These are phyloP conservation scores for Saccharomyces mikatae DNA, from an alignment of 805 yeast species.

Conservation along the genomic window DNA sequence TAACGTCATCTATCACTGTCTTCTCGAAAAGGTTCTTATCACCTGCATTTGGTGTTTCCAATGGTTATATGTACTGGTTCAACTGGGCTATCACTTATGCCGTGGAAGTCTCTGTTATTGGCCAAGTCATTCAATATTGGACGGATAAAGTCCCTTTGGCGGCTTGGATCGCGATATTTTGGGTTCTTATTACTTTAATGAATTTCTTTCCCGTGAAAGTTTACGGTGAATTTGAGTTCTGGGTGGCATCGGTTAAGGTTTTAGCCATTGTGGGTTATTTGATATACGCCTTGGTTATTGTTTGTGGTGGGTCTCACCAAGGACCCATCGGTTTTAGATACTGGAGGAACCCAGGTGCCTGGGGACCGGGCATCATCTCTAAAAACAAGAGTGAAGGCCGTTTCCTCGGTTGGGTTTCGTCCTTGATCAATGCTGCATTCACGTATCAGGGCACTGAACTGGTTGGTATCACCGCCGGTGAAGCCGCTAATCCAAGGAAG, in stretches of 20 bases:
- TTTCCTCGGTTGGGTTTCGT: slow-evolving; percentile 47
- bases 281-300: slow-evolving; percentile 46
- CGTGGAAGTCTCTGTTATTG: slow-evolving; percentile 49
- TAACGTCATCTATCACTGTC: slow-evolving; percentile 52
- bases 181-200: slow-evolving; percentile 36
- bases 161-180: slow-evolving; percentile 54
- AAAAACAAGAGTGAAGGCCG: slow-evolving; percentile 36
- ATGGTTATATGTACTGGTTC: slow-evolving; percentile 66
- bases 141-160: slow-evolving; percentile 48
- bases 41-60: slow-evolving; percentile 58
- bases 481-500: slow-evolving; percentile 56
- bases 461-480: slow-evolving; percentile 53
- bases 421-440: slow-evolving; percentile 48
- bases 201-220: slow-evolving; percentile 48
- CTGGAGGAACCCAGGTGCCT: slow-evolving; percentile 62
- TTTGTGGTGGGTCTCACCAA: slow-evolving; percentile 47
- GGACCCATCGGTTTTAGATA: slow-evolving; percentile 59
- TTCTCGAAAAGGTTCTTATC: slow-evolving; percentile 57
- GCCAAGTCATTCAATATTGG: slow-evolving; percentile 48
- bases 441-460: slow-evolving; percentile 55
- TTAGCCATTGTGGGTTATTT: slow-evolving; percentile 49
- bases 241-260: slow-evolving; percentile 47
- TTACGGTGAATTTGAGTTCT: slow-evolving; percentile 52
- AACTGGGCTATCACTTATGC: slow-evolving; percentile 67
- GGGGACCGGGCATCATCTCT: slow-evolving; percentile 50